A percentile compares a stretch with the other conserved stretches of the same genome.
Evolutionary conservation across 2,329 filamentous ascomycete species (phyloP).

Genomic region (Diplocarpon rosae): DNA sequence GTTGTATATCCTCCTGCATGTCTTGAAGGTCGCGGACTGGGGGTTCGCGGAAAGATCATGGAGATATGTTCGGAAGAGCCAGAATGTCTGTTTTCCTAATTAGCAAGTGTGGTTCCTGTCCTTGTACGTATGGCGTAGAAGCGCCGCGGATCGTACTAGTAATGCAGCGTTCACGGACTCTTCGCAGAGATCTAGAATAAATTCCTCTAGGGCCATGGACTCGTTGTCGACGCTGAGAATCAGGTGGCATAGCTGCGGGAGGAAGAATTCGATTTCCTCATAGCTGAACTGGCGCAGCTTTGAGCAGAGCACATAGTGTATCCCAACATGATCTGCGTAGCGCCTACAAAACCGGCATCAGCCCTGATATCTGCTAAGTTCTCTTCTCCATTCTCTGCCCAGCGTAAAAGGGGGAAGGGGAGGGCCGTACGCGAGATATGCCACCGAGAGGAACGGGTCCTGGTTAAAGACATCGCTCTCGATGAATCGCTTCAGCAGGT

Average conservation of each 20-base stretch:
- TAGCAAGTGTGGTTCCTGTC: constrained; percentile 10
- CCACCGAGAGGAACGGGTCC: constrained; percentile 78
- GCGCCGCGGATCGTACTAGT: constrained; percentile 45
- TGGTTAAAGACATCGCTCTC: constrained; percentile 91
- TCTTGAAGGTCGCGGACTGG: constrained; percentile 68
- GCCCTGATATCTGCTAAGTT: not conserved
- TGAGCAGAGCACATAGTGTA: constrained; percentile 79
- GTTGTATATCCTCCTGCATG: constrained; percentile 74
- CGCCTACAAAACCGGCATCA: constrained; percentile 41
- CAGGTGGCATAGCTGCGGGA: constrained; percentile 78
- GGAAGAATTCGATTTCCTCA: constrained; percentile 87
- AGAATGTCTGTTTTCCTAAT: constrained; percentile 56
- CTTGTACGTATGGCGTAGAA: not conserved
- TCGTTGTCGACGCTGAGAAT: constrained; percentile 84
- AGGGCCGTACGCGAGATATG: constrained; percentile 63
- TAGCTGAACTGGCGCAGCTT: constrained; percentile 84
- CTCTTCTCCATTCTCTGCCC: too few relatives aligned
- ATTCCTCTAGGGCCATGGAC: constrained; percentile 84
- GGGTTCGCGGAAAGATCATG: constrained; percentile 68
- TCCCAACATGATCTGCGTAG: constrained; percentile 81
- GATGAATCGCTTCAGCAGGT: constrained; percentile 81
- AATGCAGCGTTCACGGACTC: constrained; percentile 78
- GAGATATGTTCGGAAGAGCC: constrained; percentile 81
- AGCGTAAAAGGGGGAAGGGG: not conserved
- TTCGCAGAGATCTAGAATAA: constrained; percentile 74